Percentiles rank a stretch among this genome's conserved stretches.
These are phyloP conservation scores for Boehmeria nivea DNA, from an alignment of 306 rosid genomes.

Conservation along the genomic window DNA sequence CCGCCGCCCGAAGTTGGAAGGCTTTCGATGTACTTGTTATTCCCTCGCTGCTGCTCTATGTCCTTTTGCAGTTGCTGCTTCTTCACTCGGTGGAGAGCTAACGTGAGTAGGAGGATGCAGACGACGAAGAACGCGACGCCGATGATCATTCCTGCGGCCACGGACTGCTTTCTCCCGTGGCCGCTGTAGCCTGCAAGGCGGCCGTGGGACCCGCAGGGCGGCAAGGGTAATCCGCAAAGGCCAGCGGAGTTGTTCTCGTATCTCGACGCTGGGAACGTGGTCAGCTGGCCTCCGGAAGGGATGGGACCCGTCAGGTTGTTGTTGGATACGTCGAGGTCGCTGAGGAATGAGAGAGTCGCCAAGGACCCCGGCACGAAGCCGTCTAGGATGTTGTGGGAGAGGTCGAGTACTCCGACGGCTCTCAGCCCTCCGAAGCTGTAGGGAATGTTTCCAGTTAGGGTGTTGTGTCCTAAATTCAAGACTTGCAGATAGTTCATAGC, in stretches of 20 bases:
- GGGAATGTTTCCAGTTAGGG: slow-evolving; percentile 51
- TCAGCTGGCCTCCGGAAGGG: slow-evolving; percentile 74
- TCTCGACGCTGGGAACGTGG: slow-evolving; percentile 61
- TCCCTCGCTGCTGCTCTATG: slow-evolving; percentile 24
- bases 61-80: slow-evolving; percentile 32
- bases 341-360: slow-evolving; percentile 58
- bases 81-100: slow-evolving; percentile 41
- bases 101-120: slow-evolving; percentile 29
- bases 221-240: slow-evolving; percentile 70
- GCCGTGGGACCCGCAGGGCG: slow-evolving; percentile 27
- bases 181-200: slow-evolving; percentile 14
- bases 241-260: slow-evolving; percentile 60
- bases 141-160: slow-evolving; percentile 31
- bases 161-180: slow-evolving; percentile 37
- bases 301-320: slow-evolving; percentile 55
- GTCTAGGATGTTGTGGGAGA: slow-evolving; percentile 57
- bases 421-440: slow-evolving; percentile 56
- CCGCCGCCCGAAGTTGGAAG: slow-evolving; percentile 73
- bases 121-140: slow-evolving; percentile 38
- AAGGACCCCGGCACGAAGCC: slow-evolving; percentile 59
- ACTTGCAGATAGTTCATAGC: slow-evolving; percentile 50
- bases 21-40: slow-evolving; percentile 47
- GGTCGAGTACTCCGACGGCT: slow-evolving; percentile 58
- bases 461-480: slow-evolving; percentile 67
- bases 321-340: slow-evolving; percentile 74